These are phyloP conservation scores for Hanseniaspora singularis DNA, from an alignment of 805 yeast species.

Conservation along the genomic window DNA sequence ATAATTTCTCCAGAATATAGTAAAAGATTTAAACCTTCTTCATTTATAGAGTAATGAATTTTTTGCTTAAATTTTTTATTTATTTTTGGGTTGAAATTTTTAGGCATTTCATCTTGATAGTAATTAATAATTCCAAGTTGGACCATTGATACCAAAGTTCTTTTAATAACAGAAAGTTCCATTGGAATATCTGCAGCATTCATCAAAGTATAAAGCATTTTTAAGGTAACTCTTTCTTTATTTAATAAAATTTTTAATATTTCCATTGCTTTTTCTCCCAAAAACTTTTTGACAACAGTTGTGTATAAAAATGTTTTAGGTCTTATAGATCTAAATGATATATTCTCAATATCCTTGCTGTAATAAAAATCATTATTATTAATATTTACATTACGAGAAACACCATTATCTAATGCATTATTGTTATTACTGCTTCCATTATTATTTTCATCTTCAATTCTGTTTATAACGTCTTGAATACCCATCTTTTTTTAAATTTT, in stretches of 20 bases:
- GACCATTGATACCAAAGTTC: conserved; percentile 60
- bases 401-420: neutral
- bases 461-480: conserved; percentile 7
- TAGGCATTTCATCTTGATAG: conserved; percentile 16
- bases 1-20: conserved; percentile 71
- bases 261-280: conserved; percentile 65
- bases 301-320: conserved; percentile 52
- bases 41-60: conserved; percentile 48
- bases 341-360: conserved; percentile 14
- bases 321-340: conserved; percentile 37
- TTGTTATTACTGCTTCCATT: neutral
- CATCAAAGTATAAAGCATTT: conserved; percentile 12
- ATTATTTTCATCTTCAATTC: conserved; percentile 1
- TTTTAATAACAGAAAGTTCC: conserved; percentile 42
- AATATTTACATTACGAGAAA: conserved; percentile 7
- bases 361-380: conserved; percentile 14
- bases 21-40: conserved; percentile 49
- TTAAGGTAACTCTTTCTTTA: conserved; percentile 52
- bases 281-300: conserved; percentile 38
- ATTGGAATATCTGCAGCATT: conserved; percentile 22
- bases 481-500: neutral
- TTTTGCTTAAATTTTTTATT: conserved; percentile 19
- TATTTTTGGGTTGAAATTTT: conserved; percentile 11
- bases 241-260: conserved; percentile 50
- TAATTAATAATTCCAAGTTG: conserved; percentile 67